Evolutionary conservation across 345 rosid genomes (phyloP), one percentile per base, ranked within the genome.

Genomic region (Cardamine occulta): DNA sequence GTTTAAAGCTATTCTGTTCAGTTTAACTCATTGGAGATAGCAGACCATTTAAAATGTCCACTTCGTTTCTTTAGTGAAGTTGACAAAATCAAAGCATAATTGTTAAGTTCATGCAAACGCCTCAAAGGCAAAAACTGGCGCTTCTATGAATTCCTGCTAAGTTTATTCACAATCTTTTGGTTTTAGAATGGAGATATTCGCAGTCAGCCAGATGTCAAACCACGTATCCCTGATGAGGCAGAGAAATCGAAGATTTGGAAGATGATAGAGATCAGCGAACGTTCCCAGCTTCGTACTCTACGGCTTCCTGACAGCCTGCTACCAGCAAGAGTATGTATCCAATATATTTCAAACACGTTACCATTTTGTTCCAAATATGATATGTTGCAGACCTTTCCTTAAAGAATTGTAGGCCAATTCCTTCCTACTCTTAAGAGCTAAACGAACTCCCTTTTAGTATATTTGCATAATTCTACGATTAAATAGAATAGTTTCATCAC

Each of bases 171-270:
- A 61, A 73, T 79, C 17, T 45, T 44, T 47, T 64, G 70, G 51
- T 79, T 74, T 78, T 71, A 87, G 92, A 86, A 87, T 75, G 90
- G 88, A 56, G 89, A 86, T 40, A 66, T 67, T 57, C 70, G 85
- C 64, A 70, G 74, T 78, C 69, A 80, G 68, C 68, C 83, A 59
- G 92, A 87, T 62, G 88, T 86, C 65, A 86, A 82, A 77, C 87
- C 88, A 52, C 79, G 89, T 82, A 80, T 85, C 32, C 61, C 82
- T 52, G 90, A 83, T 73, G 85, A 83, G 40, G 74, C 79, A 56
- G 92, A 87, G 66, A 89, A 89, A 81, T 82, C 88, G 57, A 87
- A 81, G 83, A 77, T 82, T 59, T 89, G 89, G 95, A 89, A 85
- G 77, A 85, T 84, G 74, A 83, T 82, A 40, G 90, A 87, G 68